Conservation (phyloP, 352 stramenopile species). For the Pythium grandisporangium region DNA sequence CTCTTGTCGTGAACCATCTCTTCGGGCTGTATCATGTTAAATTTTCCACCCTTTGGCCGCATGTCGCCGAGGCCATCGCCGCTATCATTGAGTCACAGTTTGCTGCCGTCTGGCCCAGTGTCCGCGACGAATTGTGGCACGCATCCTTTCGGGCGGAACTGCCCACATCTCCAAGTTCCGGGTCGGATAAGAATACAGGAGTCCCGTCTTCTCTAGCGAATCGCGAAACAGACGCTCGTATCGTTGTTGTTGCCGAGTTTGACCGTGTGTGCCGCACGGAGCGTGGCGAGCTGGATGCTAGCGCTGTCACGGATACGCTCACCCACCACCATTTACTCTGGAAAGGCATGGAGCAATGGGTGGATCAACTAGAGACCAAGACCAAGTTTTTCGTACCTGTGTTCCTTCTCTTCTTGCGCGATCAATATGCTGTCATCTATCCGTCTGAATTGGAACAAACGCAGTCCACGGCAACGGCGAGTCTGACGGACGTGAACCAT, state of each 20-base stretch:
- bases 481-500: slow-evolving; percentile 33
- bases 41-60: slow-evolving; percentile 80
- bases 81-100: slow-evolving; percentile 43
- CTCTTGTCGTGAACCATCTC: slow-evolving; percentile 60
- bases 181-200: slow-evolving; percentile 1
- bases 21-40: slow-evolving; percentile 85
- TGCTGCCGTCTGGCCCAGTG: slow-evolving; percentile 47
- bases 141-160: slow-evolving; percentile 20
- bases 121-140: slow-evolving; percentile 40
- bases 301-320: slow-evolving; percentile 44
- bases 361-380: slow-evolving; percentile 70
- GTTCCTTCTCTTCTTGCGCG: slow-evolving; percentile 73
- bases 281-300: slow-evolving; percentile 24
- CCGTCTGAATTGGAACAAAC: slow-evolving; percentile 49
- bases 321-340: slow-evolving; percentile 78
- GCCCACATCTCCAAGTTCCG: not conserved
- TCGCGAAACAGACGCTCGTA: slow-evolving; percentile 5
- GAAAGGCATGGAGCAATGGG: slow-evolving; percentile 68
- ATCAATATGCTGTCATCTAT: slow-evolving; percentile 77
- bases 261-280: slow-evolving; percentile 44
- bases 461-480: too few relatives aligned
- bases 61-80: slow-evolving; percentile 66
- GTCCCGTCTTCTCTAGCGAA: slow-evolving; percentile 4
- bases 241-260: slow-evolving; percentile 27
- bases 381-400: slow-evolving; percentile 83